A percentile compares a stretch with the other conserved stretches of the same genome.
Conservation (phyloP, 129 eudicot species). For the Cynara cardunculus region DNA sequence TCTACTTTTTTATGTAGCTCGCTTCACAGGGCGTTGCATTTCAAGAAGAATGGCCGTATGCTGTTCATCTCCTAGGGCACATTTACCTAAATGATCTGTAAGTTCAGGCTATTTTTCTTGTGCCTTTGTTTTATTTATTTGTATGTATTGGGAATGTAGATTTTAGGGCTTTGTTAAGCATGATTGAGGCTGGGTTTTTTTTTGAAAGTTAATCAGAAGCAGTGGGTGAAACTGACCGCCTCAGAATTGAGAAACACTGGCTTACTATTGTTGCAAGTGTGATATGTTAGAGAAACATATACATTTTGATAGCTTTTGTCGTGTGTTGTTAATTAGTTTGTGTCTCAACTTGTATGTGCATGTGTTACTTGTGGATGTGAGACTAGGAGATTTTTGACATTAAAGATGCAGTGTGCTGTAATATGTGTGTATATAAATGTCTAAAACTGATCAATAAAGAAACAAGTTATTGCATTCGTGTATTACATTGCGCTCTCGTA, state of each 20-base stretch:
- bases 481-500: too few species aligned
- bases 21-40: constrained; percentile 61
- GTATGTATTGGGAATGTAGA: neutral
- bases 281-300: neutral
- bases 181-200: neutral
- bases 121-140: neutral
- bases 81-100: constrained; percentile 80
- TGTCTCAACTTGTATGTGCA: too few species aligned
- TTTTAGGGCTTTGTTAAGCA: neutral
- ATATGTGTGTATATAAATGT: too few species aligned
- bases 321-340: neutral
- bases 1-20: constrained; percentile 27
- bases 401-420: too few species aligned
- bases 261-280: neutral
- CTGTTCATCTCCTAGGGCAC: constrained; percentile 80
- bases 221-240: neutral
- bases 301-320: neutral
- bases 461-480: too few species aligned
- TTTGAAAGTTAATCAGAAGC: neutral
- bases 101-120: neutral
- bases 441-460: too few species aligned
- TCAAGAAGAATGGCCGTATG: constrained; percentile 87
- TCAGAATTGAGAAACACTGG: neutral
- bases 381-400: too few species aligned
- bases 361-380: too few species aligned